Evolutionary conservation across 768 basidiomycete species (phyloP).

Genomic region (Suillus subaureus): DNA sequence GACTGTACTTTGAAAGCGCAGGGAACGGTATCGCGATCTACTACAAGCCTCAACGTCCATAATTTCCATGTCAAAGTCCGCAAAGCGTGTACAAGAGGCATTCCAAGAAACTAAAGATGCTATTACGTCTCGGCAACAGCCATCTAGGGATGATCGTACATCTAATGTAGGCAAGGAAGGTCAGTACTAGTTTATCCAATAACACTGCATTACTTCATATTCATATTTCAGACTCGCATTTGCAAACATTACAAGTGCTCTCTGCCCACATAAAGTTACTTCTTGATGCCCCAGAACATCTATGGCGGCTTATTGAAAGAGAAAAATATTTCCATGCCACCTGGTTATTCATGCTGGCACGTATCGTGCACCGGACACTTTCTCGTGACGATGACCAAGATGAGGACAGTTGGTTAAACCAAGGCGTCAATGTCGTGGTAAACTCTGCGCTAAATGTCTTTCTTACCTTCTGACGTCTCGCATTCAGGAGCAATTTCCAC

Average conservation of each 20-base stretch:
- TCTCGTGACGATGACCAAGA: conserved; percentile 65
- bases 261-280: conserved; percentile 92
- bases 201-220: conserved; percentile 8
- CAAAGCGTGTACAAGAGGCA: conserved; percentile 62
- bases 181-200: conserved; percentile 24
- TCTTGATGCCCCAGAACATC: conserved; percentile 87
- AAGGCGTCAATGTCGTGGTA: conserved; percentile 67
- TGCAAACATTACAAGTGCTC: conserved; percentile 69
- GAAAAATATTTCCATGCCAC: conserved; percentile 81
- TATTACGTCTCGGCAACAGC: conserved; percentile 50
- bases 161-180: conserved; percentile 45
- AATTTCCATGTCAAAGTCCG: conserved; percentile 71
- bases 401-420: conserved; percentile 57
- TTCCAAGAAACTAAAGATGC: conserved; percentile 62
- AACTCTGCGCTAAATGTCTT: conserved; percentile 18
- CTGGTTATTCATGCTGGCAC: conserved; percentile 84
- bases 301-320: conserved; percentile 85
- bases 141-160: conserved; percentile 44
- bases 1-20: conserved; percentile 58
- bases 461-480: conserved; percentile 1
- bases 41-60: conserved; percentile 86
- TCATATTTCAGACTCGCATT: conserved; percentile 55
- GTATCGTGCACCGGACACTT: conserved; percentile 81
- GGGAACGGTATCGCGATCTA: conserved; percentile 88
- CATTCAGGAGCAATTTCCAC: conserved; percentile 77